Evolutionary conservation across 805 yeast species (phyloP), one percentile per base, ranked within the genome.

Genomic region (Saccharomyces mikatae): DNA sequence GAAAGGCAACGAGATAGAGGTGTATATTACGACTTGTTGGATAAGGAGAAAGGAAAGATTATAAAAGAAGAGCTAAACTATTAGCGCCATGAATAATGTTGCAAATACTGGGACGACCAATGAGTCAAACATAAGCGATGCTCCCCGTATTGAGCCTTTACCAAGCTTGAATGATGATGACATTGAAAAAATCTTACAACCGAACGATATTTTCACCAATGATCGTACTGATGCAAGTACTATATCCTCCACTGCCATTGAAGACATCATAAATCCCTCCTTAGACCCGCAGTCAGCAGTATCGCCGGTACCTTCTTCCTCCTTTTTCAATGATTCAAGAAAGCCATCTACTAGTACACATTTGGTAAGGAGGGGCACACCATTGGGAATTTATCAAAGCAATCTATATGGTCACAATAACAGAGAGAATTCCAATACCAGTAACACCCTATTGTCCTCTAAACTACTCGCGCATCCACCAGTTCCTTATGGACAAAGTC

Each of bases 231-330:
- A 29, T 3, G 47, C 29, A 46, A 30, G 27, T 10, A 27, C 51
- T 31, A 48, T 44, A 1, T 21, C 54, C 1, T 47, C 57, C n/a
- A 54, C 59, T 27, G 62, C 58, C 14, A 62, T 65, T 22, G 70
- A 66, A 55, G 69, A 65, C 52, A 66, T 66, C 30, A 60, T 64
- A 2, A 66, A 66, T 50, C 70, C 70, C 36, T 60, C 65, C 10
- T 54, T 59, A 47, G 63, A 60, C 27, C 59, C 60, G 11, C 53
- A 54, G 28, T 47, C 47, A n/a, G 30, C 54, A 51, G 54, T 58
- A 10, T 57, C 62, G 6, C 54, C 56, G 22, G 48, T 41, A 17
- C 44, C 44, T 17, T 36, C 44, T 36, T 17, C 44, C 22, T 36
- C 44, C 22, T 36, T 36, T 36, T 36, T 36, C 11, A 17, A 36